Evolutionary conservation across 306 rosid species (phyloP).

Genomic region (Crotalaria pallida): DNA sequence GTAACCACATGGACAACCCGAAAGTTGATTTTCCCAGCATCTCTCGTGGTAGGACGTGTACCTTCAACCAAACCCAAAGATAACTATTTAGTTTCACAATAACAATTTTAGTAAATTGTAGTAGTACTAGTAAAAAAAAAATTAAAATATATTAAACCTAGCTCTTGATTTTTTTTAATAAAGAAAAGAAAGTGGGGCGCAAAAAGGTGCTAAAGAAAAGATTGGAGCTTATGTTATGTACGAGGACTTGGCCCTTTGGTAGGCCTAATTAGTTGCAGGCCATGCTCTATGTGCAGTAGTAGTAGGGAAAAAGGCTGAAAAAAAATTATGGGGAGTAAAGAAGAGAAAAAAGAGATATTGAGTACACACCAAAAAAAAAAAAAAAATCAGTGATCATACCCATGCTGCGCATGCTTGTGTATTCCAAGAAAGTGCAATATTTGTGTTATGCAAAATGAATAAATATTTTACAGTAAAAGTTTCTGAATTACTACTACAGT

Average conservation of each 20-base stretch:
- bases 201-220: not conserved
- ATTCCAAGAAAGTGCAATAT: slow-evolving; percentile 54
- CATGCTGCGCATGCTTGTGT: slow-evolving; percentile 58
- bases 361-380: not conserved
- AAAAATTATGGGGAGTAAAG: not conserved
- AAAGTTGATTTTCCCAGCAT: slow-evolving; percentile 99
- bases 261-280: slow-evolving; percentile 26
- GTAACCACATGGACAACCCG: slow-evolving; percentile 97
- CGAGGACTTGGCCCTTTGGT: slow-evolving; percentile 13
- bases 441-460: slow-evolving; percentile 17
- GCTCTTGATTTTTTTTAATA: too few species aligned
- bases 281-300: slow-evolving; percentile 23
- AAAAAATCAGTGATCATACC: slow-evolving; percentile 6
- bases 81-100: not conserved
- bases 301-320: not conserved
- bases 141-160: not conserved
- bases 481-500: too few species aligned
- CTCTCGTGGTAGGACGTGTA: slow-evolving; percentile 95
- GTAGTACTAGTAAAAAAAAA: too few species aligned
- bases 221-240: not conserved
- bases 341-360: not conserved
- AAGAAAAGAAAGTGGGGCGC: not conserved
- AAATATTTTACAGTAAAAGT: not conserved
- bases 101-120: not conserved
- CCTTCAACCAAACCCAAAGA: slow-evolving; percentile 46